Percentiles rank a stretch among this genome's conserved stretches.
phyloP scores from a whole-genome alignment of 495 filamentous ascomycete species.

The Staphylotrichum longicolle region DNA sequence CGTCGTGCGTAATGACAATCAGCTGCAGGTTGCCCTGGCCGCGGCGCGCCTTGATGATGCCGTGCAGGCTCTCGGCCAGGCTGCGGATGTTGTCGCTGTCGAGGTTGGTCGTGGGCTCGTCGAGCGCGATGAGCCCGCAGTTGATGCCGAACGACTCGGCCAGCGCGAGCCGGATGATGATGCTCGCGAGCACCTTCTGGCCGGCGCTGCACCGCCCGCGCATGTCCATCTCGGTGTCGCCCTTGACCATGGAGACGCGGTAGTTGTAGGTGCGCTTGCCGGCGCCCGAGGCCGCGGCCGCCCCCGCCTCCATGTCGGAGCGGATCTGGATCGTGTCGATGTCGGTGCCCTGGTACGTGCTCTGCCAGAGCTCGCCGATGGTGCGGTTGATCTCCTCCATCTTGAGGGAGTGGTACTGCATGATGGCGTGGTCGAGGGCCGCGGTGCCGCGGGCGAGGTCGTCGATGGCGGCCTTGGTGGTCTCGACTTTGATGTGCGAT shows the following conservation, averaged over 20 bases:
- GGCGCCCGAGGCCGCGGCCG: constrained; percentile 33
- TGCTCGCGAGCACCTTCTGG: constrained; percentile 92
- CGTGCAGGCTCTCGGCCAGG: constrained; percentile 77
- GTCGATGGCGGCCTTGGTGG: constrained; percentile 87
- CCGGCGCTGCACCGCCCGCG: constrained; percentile 94
- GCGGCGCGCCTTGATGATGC: constrained; percentile 81
- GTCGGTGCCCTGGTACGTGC: constrained; percentile 95
- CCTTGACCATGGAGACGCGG: constrained; percentile 97
- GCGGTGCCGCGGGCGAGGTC: constrained; percentile 77
- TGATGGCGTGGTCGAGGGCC: constrained; percentile 91
- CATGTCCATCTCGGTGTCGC: constrained; percentile 99
- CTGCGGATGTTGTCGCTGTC: constrained; percentile 91
- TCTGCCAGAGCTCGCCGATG: constrained; percentile 91
- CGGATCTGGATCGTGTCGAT: constrained; percentile 95
- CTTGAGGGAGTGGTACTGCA: constrained; percentile 91
- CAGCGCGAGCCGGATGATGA: constrained; percentile 95
- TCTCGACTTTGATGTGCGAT: constrained; percentile 84
- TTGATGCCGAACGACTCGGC: constrained; percentile 97
- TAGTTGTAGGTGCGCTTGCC: constrained; percentile 92
- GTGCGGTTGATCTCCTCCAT: constrained; percentile 99
- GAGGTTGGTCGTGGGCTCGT: constrained; percentile 97
- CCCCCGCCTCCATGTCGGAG: constrained; percentile 70
- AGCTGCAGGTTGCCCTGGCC: constrained; percentile 93
- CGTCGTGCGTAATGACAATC: constrained; percentile 98
- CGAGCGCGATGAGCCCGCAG: constrained; percentile 93